These are phyloP conservation scores for Metarhizium humberi DNA, from an alignment of 2,329 filamentous ascomycete genomes.

Conservation along the genomic window DNA sequence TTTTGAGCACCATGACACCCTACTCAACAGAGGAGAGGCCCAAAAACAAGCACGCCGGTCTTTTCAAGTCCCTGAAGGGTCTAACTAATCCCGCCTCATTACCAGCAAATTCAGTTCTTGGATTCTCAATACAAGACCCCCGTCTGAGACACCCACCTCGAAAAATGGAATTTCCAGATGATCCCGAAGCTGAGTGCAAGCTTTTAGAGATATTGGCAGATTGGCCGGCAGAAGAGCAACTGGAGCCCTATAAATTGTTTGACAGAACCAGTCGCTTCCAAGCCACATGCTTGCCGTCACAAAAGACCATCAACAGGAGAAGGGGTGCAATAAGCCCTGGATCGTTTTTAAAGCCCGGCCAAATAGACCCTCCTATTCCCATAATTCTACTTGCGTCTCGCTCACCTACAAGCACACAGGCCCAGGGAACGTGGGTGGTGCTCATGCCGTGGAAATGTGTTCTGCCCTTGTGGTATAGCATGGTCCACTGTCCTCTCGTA, in stretches of 20 bases:
- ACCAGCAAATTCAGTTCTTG: constrained; percentile 59
- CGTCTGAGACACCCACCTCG: constrained; percentile 69
- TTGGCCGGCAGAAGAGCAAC: constrained; percentile 55
- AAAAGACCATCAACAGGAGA: constrained; percentile 73
- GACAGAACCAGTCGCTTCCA: constrained; percentile 55
- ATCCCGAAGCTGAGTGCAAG: constrained; percentile 23
- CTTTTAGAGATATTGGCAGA: constrained; percentile 52
- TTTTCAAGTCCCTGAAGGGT: constrained; percentile 43
- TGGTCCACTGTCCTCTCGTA: constrained; percentile 74
- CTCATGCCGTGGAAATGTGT: constrained; percentile 89
- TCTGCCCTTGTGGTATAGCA: constrained; percentile 70
- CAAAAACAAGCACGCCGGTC: constrained; percentile 30
- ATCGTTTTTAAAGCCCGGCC: constrained; percentile 43
- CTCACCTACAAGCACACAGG: constrained; percentile 32
- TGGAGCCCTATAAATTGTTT: constrained; percentile 51
- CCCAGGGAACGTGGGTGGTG: constrained; percentile 69
- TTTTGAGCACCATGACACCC: constrained; percentile 58
- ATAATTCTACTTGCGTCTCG: constrained; percentile 59
- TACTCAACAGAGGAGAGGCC: constrained; percentile 25
- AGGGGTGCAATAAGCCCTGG: constrained; percentile 57
- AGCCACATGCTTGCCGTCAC: constrained; percentile 59
- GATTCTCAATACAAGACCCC: constrained; percentile 69
- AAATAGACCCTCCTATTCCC: constrained; percentile 68
- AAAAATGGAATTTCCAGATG: constrained; percentile 34
- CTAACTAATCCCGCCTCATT: constrained; percentile 62